Evolutionary conservation across 352 stramenopile species (phyloP).

Genomic region (Elongisporangium prolatum): DNA sequence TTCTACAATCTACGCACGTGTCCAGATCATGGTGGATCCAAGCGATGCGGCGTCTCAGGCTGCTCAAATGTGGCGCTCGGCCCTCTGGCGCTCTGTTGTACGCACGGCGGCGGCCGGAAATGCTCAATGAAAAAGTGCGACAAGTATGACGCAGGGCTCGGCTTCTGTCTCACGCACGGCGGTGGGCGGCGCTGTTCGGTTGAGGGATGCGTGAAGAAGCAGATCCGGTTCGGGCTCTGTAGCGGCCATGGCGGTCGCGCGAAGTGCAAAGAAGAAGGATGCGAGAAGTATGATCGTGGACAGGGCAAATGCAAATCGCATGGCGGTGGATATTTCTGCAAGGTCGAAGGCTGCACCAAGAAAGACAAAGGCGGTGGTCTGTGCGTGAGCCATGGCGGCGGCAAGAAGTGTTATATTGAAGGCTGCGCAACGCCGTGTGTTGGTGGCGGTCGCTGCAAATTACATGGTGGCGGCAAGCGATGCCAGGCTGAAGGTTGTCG

Average conservation of each 20-base stretch:
- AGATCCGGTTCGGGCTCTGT: conserved; percentile 74
- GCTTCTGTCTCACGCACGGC: conserved; percentile 64
- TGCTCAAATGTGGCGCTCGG: conserved; percentile 53
- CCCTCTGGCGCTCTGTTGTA: conserved; percentile 44
- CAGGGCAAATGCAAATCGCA: conserved; percentile 81
- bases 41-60: conserved; percentile 46
- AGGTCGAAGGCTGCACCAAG: conserved; percentile 68
- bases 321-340: conserved; percentile 80
- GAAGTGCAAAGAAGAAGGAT: conserved; percentile 71
- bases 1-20: conserved; percentile 72
- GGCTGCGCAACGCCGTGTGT: conserved; percentile 64
- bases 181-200: conserved; percentile 58
- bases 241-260: conserved; percentile 66
- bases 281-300: conserved; percentile 68
- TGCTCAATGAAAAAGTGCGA: conserved; percentile 67
- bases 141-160: conserved; percentile 67
- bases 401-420: conserved; percentile 78
- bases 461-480: conserved; percentile 55
- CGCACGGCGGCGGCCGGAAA: conserved; percentile 64
- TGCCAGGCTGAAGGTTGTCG: conserved; percentile 44
- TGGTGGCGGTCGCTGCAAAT: conserved; percentile 64
- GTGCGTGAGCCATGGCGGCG: conserved; percentile 72
- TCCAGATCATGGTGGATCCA: conserved; percentile 67
- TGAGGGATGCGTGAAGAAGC: conserved; percentile 63
- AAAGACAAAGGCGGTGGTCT: conserved; percentile 81